Conservation (phyloP, 2,329 filamentous ascomycete genomes). For the Seiridium unicorne region DNA sequence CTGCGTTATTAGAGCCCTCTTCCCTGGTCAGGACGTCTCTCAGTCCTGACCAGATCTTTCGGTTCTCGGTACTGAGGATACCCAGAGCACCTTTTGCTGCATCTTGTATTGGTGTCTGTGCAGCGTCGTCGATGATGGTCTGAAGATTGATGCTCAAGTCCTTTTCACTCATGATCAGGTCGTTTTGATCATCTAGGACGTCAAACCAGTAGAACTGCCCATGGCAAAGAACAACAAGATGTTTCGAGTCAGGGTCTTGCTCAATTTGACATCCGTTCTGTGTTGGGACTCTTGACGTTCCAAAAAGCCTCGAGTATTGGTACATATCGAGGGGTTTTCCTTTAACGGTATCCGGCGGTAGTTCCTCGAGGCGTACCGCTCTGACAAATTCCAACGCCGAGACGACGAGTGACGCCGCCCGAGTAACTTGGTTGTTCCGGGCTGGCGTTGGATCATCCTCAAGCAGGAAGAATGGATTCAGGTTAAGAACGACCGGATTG, state of each 20-base stretch:
- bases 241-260: conserved; percentile 89
- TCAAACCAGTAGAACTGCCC: conserved; percentile 99
- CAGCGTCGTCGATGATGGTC: conserved; percentile 87
- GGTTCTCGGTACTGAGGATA: conserved; percentile 92
- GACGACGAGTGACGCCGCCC: conserved; percentile 86
- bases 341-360: conserved; percentile 82
- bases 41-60: conserved; percentile 91
- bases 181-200: conserved; percentile 88
- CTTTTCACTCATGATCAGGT: conserved; percentile 95
- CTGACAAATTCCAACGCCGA: conserved; percentile 91
- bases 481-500: conserved; percentile 93
- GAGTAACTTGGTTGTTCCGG: conserved; percentile 92
- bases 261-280: conserved; percentile 94
- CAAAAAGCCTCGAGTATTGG: conserved; percentile 93
- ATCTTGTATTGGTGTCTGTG: conserved; percentile 85
- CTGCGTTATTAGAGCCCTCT: conserved; percentile 87
- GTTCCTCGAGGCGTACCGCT: conserved; percentile 87
- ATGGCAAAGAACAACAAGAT: conserved; percentile 88
- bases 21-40: conserved; percentile 85
- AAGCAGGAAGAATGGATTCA: conserved; percentile 96
- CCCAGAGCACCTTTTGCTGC: conserved; percentile 93
- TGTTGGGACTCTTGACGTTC: conserved; percentile 90
- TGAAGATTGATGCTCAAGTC: conserved; percentile 89
- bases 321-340: conserved; percentile 95
- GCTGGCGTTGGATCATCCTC: conserved; percentile 97